phyloP scores from a whole-genome alignment of 305 asterid genomes.

The Fraxinus sp. region DNA sequence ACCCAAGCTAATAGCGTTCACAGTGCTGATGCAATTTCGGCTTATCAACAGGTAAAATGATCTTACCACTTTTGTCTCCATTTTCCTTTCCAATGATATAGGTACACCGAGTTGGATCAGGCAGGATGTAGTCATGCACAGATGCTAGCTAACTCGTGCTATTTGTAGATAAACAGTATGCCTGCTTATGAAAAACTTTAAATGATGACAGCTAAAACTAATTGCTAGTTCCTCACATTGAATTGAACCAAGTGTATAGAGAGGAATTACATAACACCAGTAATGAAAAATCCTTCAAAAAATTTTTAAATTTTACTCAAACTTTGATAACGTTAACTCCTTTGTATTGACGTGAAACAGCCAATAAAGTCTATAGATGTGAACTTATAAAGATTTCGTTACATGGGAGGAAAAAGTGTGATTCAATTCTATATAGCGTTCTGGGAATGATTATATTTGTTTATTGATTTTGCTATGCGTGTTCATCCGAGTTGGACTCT shows the following conservation, averaged over 20 bases:
- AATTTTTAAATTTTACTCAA: neutral
- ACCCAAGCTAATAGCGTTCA: conserved; percentile 98
- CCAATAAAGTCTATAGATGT: neutral
- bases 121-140: conserved; percentile 21
- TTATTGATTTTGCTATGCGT: neutral
- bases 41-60: conserved; percentile 82
- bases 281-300: neutral
- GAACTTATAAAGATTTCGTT: neutral
- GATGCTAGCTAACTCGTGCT: neutral
- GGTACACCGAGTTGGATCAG: conserved; percentile 13
- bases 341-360: conserved; percentile 9
- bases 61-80: conserved; percentile 1
- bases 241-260: neutral
- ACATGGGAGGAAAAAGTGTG: neutral
- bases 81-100: neutral
- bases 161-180: neutral
- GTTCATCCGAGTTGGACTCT: neutral
- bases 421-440: neutral
- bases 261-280: conserved; percentile 5
- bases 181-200: conserved; percentile 3
- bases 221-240: conserved; percentile 17
- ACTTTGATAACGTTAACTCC: neutral
- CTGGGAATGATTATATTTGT: neutral
- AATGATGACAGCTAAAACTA: conserved; percentile 8
- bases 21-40: conserved; percentile 93